A percentile compares a stretch with the other conserved stretches of the same genome.
Conservation (phyloP, 345 rosid genomes). For the Eucalyptus viminalis region DNA sequence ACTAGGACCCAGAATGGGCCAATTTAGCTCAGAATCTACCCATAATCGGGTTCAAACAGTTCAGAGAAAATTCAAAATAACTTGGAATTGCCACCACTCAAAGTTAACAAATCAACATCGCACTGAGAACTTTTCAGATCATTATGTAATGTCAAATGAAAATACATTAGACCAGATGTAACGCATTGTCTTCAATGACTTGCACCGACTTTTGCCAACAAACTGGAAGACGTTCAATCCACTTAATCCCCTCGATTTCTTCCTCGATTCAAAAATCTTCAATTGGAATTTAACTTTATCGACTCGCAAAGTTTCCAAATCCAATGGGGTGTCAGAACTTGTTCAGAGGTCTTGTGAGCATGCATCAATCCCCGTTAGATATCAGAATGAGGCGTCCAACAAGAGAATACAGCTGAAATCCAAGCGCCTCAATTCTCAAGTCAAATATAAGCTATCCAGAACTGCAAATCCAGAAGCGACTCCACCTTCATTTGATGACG, state of each 20-base stretch:
- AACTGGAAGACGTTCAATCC: background rate
- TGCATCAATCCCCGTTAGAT: background rate
- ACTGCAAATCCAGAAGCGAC: constrained; percentile 94
- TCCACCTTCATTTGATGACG: constrained; percentile 96
- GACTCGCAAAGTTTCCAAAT: background rate
- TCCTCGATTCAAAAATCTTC: background rate
- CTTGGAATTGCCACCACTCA: background rate
- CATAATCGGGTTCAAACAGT: background rate
- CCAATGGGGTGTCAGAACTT: background rate
- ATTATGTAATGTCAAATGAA: background rate
- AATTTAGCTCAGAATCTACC: background rate
- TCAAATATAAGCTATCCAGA: constrained; percentile 81
- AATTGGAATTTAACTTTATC: background rate
- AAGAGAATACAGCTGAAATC: background rate
- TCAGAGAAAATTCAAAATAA: background rate
- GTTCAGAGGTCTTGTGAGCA: background rate
- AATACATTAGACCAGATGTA: background rate
- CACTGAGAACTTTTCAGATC: background rate
- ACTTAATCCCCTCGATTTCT: background rate
- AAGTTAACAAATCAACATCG: background rate
- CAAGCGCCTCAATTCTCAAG: constrained; percentile 9
- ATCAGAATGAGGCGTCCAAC: background rate
- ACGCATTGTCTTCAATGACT: background rate
- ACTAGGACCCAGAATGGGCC: background rate
- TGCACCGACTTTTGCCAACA: background rate